Conservation (phyloP, 2,329 filamentous ascomycete species). For the Colletotrichum higginsianum region DNA sequence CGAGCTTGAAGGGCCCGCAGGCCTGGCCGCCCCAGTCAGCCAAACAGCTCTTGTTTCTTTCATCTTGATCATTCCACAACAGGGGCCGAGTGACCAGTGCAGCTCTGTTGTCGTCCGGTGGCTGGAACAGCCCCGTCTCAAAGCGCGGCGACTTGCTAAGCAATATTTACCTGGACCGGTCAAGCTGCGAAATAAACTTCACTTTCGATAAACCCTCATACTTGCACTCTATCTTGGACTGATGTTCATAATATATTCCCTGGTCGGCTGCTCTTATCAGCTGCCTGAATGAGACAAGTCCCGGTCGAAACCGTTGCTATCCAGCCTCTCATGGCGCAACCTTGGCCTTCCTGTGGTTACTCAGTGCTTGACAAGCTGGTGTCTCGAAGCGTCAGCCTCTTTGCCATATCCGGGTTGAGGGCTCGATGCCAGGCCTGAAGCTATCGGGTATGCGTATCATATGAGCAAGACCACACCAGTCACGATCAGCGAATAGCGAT, state of each 20-base stretch:
- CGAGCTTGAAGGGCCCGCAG: slow-evolving; percentile 29
- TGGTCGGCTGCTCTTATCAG: slow-evolving; percentile 4
- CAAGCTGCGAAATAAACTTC: background rate
- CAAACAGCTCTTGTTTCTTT: background rate
- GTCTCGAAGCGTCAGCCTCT: background rate
- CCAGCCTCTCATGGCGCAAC: slow-evolving; percentile 10
- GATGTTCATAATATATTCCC: slow-evolving; percentile 1
- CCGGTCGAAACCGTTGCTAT: slow-evolving; percentile 9
- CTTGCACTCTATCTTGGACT: background rate
- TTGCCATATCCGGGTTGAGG: slow-evolving; percentile 1
- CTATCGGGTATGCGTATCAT: background rate
- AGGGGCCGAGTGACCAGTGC: background rate
- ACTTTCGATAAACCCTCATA: background rate
- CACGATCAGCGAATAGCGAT: background rate
- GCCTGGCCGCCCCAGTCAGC: slow-evolving; percentile 11
- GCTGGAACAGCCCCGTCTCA: background rate
- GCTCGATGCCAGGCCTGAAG: background rate
- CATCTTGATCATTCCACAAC: background rate
- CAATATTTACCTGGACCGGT: background rate
- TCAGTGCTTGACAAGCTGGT: slow-evolving; percentile 1
- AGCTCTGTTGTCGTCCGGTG: background rate
- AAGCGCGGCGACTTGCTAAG: background rate
- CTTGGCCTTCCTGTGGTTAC: background rate
- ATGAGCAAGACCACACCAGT: background rate
- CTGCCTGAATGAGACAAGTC: slow-evolving; percentile 29